A percentile compares a stretch with the other conserved stretches of the same genome.
phyloP scores from a whole-genome alignment of 441 rosid species.

The Gossypium aridum region DNA sequence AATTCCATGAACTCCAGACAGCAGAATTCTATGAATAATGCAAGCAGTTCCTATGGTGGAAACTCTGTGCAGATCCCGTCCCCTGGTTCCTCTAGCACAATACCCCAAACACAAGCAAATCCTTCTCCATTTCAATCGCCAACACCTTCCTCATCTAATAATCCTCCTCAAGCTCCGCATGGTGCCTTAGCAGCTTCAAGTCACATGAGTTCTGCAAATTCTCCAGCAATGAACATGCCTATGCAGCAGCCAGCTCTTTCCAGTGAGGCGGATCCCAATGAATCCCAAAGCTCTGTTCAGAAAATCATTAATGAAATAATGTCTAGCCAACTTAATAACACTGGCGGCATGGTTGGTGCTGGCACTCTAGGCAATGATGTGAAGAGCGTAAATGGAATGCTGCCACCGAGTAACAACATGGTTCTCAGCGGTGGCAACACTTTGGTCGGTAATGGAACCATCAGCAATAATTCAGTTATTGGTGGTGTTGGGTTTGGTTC shows the following conservation, averaged over 20 bases:
- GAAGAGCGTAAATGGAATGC: constrained; percentile 47
- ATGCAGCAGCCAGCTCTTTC: constrained; percentile 58
- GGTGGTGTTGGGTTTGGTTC: constrained; percentile 42
- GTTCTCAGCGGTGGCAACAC: constrained; percentile 41
- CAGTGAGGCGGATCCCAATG: constrained; percentile 53
- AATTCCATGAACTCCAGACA: constrained; percentile 85
- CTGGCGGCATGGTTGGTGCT: constrained; percentile 57
- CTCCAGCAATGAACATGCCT: constrained; percentile 50
- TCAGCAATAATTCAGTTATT: constrained; percentile 32
- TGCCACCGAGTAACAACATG: constrained; percentile 39
- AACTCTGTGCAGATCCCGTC: constrained; percentile 67
- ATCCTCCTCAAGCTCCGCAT: constrained; percentile 53
- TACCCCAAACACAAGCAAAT: constrained; percentile 54
- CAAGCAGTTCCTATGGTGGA: constrained; percentile 77
- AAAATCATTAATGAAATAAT: constrained; percentile 73
- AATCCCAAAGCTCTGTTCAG: constrained; percentile 77
- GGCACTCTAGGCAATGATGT: constrained; percentile 53
- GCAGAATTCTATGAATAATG: constrained; percentile 62
- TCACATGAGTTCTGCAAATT: constrained; percentile 56
- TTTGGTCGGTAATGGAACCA: constrained; percentile 45
- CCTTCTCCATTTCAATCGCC: constrained; percentile 82
- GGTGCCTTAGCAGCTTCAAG: constrained; percentile 40
- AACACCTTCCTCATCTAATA: constrained; percentile 61
- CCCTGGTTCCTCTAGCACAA: constrained; percentile 68
- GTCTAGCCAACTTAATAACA: constrained; percentile 56